Evolutionary conservation across 306 rosid species (phyloP).

Genomic region (Elaeagnus macrophylla): DNA sequence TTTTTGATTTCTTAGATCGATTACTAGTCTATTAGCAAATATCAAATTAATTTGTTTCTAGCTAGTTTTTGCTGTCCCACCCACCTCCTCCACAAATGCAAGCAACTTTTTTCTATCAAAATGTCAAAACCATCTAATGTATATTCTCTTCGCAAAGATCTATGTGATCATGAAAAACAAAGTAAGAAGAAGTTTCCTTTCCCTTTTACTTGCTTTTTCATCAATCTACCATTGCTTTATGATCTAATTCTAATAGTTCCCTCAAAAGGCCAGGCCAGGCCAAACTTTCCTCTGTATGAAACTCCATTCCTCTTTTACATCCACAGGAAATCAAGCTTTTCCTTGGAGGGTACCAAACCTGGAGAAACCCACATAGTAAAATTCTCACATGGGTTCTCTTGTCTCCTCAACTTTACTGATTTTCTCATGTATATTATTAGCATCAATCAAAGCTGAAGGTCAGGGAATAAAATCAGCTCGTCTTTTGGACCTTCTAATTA

Average conservation of each 20-base stretch:
- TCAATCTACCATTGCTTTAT: constrained; percentile 19
- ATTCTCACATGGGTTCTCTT: constrained; percentile 48
- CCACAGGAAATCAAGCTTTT: neutral
- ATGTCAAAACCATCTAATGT: constrained; percentile 21
- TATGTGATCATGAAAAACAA: constrained; percentile 23
- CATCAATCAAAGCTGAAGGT: constrained; percentile 32
- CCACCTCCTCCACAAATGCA: constrained; percentile 20
- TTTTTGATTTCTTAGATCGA: neutral
- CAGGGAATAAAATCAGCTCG: constrained; percentile 48
- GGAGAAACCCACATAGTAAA: neutral
- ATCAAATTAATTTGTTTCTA: too few species aligned
- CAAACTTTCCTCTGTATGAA: constrained; percentile 18
- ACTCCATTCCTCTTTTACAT: constrained; percentile 3
- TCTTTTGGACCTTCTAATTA: constrained; percentile 74
- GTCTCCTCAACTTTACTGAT: constrained; percentile 33
- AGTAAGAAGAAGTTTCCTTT: constrained; percentile 22
- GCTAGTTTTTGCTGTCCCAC: too few species aligned
- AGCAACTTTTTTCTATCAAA: constrained; percentile 24
- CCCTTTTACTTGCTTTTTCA: constrained; percentile 25
- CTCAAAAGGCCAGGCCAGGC: constrained; percentile 21
- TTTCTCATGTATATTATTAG: constrained; percentile 21
- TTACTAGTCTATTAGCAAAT: too few species aligned
- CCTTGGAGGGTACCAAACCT: constrained; percentile 4
- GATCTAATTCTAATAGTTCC: constrained; percentile 19
- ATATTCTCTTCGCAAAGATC: constrained; percentile 17